Evolutionary conservation across 1,139 yeast genomes (phyloP), one percentile per base, ranked within the genome.

Genomic region (Sugiyamaella grinbergsii): DNA sequence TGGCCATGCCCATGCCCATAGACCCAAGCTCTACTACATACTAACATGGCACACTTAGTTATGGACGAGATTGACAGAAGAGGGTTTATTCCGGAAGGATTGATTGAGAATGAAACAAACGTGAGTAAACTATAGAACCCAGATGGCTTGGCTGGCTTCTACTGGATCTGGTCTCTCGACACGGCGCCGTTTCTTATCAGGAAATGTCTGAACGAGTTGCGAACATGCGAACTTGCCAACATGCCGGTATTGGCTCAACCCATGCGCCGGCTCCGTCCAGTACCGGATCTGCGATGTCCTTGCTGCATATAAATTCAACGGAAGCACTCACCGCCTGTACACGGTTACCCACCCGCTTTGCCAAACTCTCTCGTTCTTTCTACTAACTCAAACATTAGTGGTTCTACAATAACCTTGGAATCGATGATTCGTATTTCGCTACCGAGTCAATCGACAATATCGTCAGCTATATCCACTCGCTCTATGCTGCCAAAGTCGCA

Each of bases 401-500:
- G 95, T 93, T 93, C 68, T 93, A 93, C 72, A 82, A 86, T 55
- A 73, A 80, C 47, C 77, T 93, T 59, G 97, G 97, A 37, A 89
- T 93, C 57, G 97, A 90, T 66, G 97, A 70, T 66, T 85, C 89
- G 34, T 93, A 88, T 71, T 91, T 93, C 67, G 93, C 95, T 49
- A 81, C 87, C 59, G 96, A 91, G 66, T 73, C 87, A 3, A 85
- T 91, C 19, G 81, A 79, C 53, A 90, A 83, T 53, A 85, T 93
- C 62, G 93, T 89, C 37, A 79, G 87, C 51, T 95, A 89, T 67
- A 77, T 80, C 53, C 89, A 87, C 64, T 86, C 96, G 13, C 76
- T 93, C 54, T 93, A 91, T 70, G 89, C 96, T 36, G 93, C 97
- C 56, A 93, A 93, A 69, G 81, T 93, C 52, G 94, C 93, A 61